Conservation (phyloP, 192 early-diverging fungal species). For the Entomortierella chlamydospora region DNA sequence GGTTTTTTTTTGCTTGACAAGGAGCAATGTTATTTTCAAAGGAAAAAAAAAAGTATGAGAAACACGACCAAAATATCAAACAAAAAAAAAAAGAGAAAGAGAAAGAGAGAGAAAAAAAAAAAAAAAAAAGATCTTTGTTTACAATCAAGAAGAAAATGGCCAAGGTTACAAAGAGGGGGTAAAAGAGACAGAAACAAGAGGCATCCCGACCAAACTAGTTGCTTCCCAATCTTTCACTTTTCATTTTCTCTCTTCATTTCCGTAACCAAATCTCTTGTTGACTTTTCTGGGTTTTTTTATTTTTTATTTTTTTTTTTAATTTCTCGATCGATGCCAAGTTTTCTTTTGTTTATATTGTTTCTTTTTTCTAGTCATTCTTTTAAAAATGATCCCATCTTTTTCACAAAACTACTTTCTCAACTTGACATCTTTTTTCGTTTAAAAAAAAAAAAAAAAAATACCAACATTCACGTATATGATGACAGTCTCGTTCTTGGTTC, state of each 20-base stretch:
- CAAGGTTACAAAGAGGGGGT: not conserved
- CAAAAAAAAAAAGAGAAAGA: constrained; percentile 6
- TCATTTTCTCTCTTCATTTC: not conserved
- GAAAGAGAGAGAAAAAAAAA: not conserved
- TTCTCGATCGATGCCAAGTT: not conserved
- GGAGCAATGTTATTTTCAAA: not conserved
- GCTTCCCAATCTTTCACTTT: constrained; percentile 11
- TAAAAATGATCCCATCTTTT: not conserved
- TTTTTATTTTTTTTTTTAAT: constrained; percentile 18
- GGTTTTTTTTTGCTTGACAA: constrained; percentile 1
- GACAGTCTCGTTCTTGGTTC: too few relatives aligned
- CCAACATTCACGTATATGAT: too few relatives aligned
- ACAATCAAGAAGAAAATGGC: not conserved
- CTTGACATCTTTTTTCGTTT: too few relatives aligned
- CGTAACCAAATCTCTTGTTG: not conserved
- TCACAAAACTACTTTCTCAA: too few relatives aligned
- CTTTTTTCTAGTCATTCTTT: constrained; percentile 4
- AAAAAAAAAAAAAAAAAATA: too few relatives aligned
- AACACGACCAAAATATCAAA: constrained; percentile 34
- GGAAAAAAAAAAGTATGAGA: constrained; percentile 11
- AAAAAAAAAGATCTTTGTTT: not conserved
- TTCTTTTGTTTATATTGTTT: not conserved
- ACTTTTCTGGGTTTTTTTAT: constrained; percentile 7
- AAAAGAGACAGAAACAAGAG: constrained; percentile 5
- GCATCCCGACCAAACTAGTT: constrained; percentile 56